phyloP scores from a whole-genome alignment of 2,329 filamentous ascomycete genomes.

The Orbilia oligospora region DNA sequence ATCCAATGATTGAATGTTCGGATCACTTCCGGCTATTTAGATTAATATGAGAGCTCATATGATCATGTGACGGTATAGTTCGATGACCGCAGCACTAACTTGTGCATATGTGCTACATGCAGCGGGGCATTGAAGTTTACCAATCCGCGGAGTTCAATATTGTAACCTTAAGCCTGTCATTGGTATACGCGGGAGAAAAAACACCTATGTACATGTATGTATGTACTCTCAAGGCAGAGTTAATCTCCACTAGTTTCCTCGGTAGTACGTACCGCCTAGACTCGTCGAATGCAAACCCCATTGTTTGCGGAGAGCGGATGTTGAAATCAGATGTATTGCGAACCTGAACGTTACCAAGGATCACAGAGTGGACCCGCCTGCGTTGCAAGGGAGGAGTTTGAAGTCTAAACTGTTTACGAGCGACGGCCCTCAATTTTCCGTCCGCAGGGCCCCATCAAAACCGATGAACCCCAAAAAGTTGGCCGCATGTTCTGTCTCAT shows the following conservation, averaged over 20 bases:
- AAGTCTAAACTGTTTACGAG: constrained; percentile 58
- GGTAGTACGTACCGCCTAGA: not conserved
- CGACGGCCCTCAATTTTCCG: constrained; percentile 61
- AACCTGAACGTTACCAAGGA: constrained; percentile 40
- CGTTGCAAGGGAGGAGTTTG: constrained; percentile 49
- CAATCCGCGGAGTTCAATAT: not conserved
- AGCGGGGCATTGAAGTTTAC: not conserved
- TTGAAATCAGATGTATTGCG: constrained; percentile 33
- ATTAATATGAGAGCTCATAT: not conserved
- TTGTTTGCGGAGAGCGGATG: constrained; percentile 49
- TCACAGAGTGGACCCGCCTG: constrained; percentile 60
- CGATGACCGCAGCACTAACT: constrained; percentile 10
- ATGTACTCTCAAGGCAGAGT: not conserved
- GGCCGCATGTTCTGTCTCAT: constrained; percentile 35
- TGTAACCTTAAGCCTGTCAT: not conserved
- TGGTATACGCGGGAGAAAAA: too few relatives aligned
- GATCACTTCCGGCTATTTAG: constrained; percentile 2
- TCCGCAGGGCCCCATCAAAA: constrained; percentile 56
- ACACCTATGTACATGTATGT: too few relatives aligned
- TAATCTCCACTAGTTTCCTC: not conserved
- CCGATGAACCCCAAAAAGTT: constrained; percentile 17
- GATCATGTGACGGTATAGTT: constrained; percentile 1
- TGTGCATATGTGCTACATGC: constrained; percentile 3
- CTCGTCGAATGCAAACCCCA: not conserved
- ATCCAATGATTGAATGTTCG: not conserved